A percentile compares a stretch with the other conserved stretches of the same genome.
phyloP scores from a whole-genome alignment of 441 rosid species.

The Pelargonium australe region DNA sequence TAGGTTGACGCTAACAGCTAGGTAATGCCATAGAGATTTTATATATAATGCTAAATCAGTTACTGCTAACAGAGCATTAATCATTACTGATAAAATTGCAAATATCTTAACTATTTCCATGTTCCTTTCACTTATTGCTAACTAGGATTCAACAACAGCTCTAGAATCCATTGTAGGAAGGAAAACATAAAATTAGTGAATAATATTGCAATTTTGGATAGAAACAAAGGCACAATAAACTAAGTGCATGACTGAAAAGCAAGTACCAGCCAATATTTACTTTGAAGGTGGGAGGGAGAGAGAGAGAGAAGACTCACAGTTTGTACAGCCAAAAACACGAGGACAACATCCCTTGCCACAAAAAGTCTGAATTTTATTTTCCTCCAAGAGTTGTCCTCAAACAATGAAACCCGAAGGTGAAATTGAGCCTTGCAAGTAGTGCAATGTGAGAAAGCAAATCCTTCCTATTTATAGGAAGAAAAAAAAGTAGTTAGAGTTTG shows the following conservation, averaged over 20 bases:
- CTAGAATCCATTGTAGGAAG: background rate
- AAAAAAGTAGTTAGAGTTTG: background rate
- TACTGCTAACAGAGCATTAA: no score
- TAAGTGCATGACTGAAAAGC: background rate
- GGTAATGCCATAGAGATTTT: background rate
- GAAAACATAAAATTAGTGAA: no score
- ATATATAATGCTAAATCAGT: no score
- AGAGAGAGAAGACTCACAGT: conserved; percentile 33
- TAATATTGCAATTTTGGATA: no score
- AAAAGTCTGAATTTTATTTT: conserved; percentile 82
- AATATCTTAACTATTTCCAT: no score
- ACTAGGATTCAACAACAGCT: background rate
- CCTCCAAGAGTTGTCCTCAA: conserved; percentile 87
- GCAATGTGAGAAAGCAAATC: conserved; percentile 89
- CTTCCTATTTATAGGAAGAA: conserved; percentile 50
- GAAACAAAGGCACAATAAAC: no score
- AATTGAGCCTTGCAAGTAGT: conserved; percentile 91
- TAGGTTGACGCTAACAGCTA: background rate
- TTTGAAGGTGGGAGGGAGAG: background rate
- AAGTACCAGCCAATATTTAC: background rate
- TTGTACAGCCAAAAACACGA: conserved; percentile 42
- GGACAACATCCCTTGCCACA: conserved; percentile 87
- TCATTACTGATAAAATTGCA: no score
- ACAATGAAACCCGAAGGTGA: conserved; percentile 59
- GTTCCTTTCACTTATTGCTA: no score